phyloP scores from a whole-genome alignment of 2,329 filamentous ascomycete species.

The Coleophoma eucalyptorum region DNA sequence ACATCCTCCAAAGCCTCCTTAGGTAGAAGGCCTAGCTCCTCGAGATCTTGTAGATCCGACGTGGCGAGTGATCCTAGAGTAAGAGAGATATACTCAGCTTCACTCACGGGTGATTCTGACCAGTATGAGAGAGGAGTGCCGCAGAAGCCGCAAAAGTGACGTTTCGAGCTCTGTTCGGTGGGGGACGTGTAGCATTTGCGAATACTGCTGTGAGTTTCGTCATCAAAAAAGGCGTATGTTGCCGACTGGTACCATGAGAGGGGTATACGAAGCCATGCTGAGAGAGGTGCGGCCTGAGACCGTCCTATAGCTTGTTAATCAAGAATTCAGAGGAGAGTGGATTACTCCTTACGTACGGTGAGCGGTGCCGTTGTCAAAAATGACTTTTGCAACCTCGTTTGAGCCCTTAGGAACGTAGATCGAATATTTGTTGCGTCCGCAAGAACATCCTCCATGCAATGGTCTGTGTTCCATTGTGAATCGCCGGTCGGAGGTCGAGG shows the following conservation, averaged over 20 bases:
- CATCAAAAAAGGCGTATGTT: slow-evolving; percentile 71
- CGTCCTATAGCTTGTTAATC: slow-evolving; percentile 43
- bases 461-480: slow-evolving; percentile 28
- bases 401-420: slow-evolving; percentile 63
- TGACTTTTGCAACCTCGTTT: slow-evolving; percentile 57
- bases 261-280: slow-evolving; percentile 80
- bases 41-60: slow-evolving; percentile 68
- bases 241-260: slow-evolving; percentile 75
- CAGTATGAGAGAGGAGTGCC: slow-evolving; percentile 82
- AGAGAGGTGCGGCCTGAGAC: slow-evolving; percentile 67
- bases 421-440: slow-evolving; percentile 79
- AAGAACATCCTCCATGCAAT: slow-evolving; percentile 76
- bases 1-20: slow-evolving; percentile 34
- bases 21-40: slow-evolving; percentile 71
- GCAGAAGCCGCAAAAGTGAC: slow-evolving; percentile 89
- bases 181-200: slow-evolving; percentile 62
- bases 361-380: slow-evolving; percentile 48
- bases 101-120: slow-evolving; percentile 67
- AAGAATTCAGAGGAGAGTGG: slow-evolving; percentile 2
- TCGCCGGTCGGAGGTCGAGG: no score
- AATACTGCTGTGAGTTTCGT: slow-evolving; percentile 69
- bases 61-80: slow-evolving; percentile 73
- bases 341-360: slow-evolving; percentile 59
- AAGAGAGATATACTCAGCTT: slow-evolving; percentile 76
- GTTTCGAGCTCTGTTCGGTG: slow-evolving; percentile 51